Evolutionary conservation across 2,329 filamentous ascomycete species (phyloP).

Genomic region (Nigrospora oryzae): DNA sequence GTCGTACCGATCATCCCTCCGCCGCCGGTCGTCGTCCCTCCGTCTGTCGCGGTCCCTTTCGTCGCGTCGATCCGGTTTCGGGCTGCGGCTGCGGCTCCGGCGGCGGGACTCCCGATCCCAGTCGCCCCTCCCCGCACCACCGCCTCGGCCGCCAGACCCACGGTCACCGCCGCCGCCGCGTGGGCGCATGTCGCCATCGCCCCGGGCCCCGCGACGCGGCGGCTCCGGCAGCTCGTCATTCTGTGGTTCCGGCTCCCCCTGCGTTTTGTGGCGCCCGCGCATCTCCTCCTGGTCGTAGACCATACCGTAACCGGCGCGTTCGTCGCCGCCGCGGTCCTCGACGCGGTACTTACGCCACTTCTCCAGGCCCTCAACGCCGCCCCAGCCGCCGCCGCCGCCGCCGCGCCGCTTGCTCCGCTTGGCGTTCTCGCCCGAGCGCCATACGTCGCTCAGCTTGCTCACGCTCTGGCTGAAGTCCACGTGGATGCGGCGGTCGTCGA

Average conservation of each 20-base stretch:
- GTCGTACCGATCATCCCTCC: constrained; percentile 12
- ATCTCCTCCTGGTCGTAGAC: constrained; percentile 71
- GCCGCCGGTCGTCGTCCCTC: constrained; percentile 6
- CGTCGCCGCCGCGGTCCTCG: constrained; percentile 34
- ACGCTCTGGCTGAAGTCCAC: constrained; percentile 98
- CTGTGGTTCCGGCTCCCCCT: constrained; percentile 15
- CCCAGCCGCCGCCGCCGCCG: constrained; percentile 66
- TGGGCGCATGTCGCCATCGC: constrained; percentile 5
- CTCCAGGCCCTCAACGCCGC: constrained; percentile 80
- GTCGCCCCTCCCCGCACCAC: constrained; percentile 8
- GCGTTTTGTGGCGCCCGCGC: constrained; percentile 37
- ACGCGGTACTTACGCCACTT: constrained; percentile 79
- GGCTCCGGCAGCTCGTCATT: constrained; percentile 11
- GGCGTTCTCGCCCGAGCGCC: constrained; percentile 76
- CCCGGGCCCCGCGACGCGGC: constrained; percentile 6
- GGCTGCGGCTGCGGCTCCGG: constrained; percentile 22
- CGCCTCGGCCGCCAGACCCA: constrained; percentile 4
- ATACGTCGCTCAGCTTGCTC: constrained; percentile 76
- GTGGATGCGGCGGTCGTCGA: constrained; percentile 95
- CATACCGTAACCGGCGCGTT: constrained; percentile 59
- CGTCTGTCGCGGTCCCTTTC: constrained; percentile 2
- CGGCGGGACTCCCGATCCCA: constrained; percentile 19
- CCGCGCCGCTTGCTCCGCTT: constrained; percentile 54
- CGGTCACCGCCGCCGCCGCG: constrained; percentile 18
- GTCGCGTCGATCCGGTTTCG: constrained; percentile 9